A percentile compares a stretch with the other conserved stretches of the same genome.
phyloP scores from a whole-genome alignment of 1,284 basidiomycete genomes.

The Filobasidium uniguttulatum region DNA sequence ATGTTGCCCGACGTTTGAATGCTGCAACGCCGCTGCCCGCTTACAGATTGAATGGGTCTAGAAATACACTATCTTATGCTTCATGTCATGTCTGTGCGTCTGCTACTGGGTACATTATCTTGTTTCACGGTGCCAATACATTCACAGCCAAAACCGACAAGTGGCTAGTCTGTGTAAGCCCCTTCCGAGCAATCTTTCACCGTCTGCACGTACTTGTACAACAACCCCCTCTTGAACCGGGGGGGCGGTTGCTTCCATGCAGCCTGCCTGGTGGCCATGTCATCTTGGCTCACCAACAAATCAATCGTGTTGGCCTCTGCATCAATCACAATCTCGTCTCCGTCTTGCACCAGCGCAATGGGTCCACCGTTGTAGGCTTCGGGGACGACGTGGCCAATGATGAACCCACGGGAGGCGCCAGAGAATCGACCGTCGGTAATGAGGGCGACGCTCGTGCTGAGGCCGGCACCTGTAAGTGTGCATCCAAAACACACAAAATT shows the following conservation, averaged over 20 bases:
- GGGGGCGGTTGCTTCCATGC: conserved; percentile 46
- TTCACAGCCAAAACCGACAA: no score
- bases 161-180: conserved; percentile 16
- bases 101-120: no score
- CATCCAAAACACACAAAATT: no score
- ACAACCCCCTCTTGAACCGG: conserved; percentile 66
- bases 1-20: no score
- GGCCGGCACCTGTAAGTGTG: conserved; percentile 40
- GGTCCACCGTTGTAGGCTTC: conserved; percentile 82
- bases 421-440: conserved; percentile 89
- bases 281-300: conserved; percentile 52
- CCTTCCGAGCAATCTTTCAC: conserved; percentile 73
- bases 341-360: conserved; percentile 76
- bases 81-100: no score
- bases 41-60: no score
- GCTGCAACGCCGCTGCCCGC: no score
- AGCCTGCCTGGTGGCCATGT: conserved; percentile 52
- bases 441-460: conserved; percentile 77
- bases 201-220: conserved; percentile 66
- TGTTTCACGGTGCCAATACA: no score
- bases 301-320: conserved; percentile 72
- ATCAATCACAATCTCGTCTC: conserved; percentile 71
- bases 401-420: conserved; percentile 62
- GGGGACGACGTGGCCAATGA: conserved; percentile 75
- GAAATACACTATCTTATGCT: no score